phyloP scores from a whole-genome alignment of 768 basidiomycete genomes.

The Lepiota venenata region DNA sequence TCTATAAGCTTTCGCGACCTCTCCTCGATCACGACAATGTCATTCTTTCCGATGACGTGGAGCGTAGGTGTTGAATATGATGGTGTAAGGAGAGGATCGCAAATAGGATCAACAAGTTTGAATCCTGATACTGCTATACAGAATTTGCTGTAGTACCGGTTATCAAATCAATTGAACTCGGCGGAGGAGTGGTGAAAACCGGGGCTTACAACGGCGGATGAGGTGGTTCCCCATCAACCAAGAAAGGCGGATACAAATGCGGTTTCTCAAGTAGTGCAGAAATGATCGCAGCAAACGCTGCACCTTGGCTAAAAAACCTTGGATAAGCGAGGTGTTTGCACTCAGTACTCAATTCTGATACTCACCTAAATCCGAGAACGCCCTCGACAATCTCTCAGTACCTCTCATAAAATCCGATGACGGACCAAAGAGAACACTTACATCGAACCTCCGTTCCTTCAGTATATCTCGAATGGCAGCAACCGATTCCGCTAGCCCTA shows the following conservation, averaged over 20 bases:
- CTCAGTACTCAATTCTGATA: not conserved
- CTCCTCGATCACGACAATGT: constrained; percentile 70
- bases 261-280: constrained; percentile 48
- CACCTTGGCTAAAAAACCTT: constrained; percentile 56
- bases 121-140: constrained; percentile 72
- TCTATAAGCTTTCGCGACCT: constrained; percentile 52
- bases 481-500: constrained; percentile 57
- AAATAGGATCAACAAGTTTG: constrained; percentile 43
- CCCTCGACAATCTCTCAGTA: constrained; percentile 39
- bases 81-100: constrained; percentile 41
- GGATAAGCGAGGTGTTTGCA: not conserved
- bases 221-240: constrained; percentile 57
- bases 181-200: constrained; percentile 1
- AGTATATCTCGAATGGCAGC: constrained; percentile 50
- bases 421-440: constrained; percentile 27
- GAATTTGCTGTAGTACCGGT: constrained; percentile 45
- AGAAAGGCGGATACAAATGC: constrained; percentile 46
- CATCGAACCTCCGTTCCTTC: constrained; percentile 56
- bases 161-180: constrained; percentile 1
- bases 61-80: constrained; percentile 66
- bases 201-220: constrained; percentile 65
- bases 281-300: constrained; percentile 64
- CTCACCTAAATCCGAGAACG: constrained; percentile 71
- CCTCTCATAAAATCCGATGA: not conserved
- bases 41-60: constrained; percentile 68